phyloP scores from a whole-genome alignment of 768 basidiomycete genomes.

The Chalciporus sphaerocephalus region DNA sequence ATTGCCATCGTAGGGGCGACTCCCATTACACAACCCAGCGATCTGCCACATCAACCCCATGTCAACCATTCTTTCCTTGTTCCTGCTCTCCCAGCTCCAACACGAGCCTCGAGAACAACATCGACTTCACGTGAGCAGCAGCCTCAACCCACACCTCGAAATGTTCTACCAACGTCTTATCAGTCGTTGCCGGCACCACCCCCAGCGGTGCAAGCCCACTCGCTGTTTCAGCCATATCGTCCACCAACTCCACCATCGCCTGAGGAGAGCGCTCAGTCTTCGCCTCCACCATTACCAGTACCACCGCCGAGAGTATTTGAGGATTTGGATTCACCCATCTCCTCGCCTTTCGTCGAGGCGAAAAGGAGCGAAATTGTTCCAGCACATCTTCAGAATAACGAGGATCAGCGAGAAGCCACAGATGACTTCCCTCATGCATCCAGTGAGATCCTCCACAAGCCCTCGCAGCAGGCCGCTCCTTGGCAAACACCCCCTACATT shows the following conservation, averaged over 20 bases:
- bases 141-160: slow-evolving; percentile 12
- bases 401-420: background rate
- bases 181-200: slow-evolving; percentile 10
- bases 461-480: slow-evolving; percentile 3
- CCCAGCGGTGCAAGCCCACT: slow-evolving; percentile 13
- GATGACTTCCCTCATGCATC: slow-evolving; percentile 13
- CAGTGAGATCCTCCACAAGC: slow-evolving; percentile 25
- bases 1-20: slow-evolving; percentile 31
- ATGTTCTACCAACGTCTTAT: slow-evolving; percentile 9
- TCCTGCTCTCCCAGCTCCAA: slow-evolving; percentile 27
- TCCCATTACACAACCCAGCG: slow-evolving; percentile 13
- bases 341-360: slow-evolving; percentile 18
- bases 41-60: slow-evolving; percentile 21
- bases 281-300: slow-evolving; percentile 28
- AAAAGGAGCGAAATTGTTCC: slow-evolving; percentile 26
- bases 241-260: slow-evolving; percentile 17
- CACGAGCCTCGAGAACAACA: slow-evolving; percentile 20
- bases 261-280: slow-evolving; percentile 19
- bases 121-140: slow-evolving; percentile 23
- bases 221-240: slow-evolving; percentile 23
- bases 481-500: background rate
- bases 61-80: slow-evolving; percentile 25
- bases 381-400: slow-evolving; percentile 14
- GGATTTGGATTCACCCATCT: slow-evolving; percentile 12
- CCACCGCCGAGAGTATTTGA: slow-evolving; percentile 27